Conservation (phyloP, 1,284 basidiomycete genomes). For the Pascua sp. region DNA sequence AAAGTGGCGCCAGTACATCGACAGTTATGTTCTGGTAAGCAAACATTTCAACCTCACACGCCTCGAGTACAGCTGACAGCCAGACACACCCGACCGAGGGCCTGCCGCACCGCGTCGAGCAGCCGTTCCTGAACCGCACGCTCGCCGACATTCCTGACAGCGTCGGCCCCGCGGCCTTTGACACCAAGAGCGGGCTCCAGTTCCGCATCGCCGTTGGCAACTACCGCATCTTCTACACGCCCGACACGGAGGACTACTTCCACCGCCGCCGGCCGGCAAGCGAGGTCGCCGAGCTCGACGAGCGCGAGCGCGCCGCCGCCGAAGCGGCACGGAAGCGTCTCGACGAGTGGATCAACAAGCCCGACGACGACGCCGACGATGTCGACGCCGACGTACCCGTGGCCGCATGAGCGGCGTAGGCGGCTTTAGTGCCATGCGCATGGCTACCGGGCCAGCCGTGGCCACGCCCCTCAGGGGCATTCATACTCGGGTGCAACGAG, state of each 20-base stretch:
- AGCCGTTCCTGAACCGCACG: conserved; percentile 67
- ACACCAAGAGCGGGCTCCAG: conserved; percentile 54
- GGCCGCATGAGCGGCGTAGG: neutral
- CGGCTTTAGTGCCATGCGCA: too few species aligned
- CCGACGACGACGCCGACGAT: conserved; percentile 18
- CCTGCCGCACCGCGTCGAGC: conserved; percentile 55
- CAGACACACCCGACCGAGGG: conserved; percentile 52
- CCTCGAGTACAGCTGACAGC: conserved; percentile 6
- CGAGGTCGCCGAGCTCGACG: conserved; percentile 11
- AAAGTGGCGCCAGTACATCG: conserved; percentile 85
- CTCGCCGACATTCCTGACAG: conserved; percentile 20
- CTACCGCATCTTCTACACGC: conserved; percentile 72
- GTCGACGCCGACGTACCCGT: neutral
- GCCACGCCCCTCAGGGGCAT: too few species aligned
- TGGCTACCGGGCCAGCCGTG: too few species aligned
- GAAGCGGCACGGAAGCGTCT: conserved; percentile 20
- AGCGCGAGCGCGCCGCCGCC: conserved; percentile 12
- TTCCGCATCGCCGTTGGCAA: conserved; percentile 57
- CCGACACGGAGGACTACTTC: conserved; percentile 48
- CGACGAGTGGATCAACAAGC: conserved; percentile 29
- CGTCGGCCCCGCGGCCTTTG: conserved; percentile 17
- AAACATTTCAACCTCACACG: conserved; percentile 45
- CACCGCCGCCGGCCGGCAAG: conserved; percentile 20
- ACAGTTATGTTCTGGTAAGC: conserved; percentile 66
- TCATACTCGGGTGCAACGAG: too few species aligned